These are phyloP conservation scores for Geotrichum macrosporum DNA, from an alignment of 1,139 yeast species.

Conservation along the genomic window DNA sequence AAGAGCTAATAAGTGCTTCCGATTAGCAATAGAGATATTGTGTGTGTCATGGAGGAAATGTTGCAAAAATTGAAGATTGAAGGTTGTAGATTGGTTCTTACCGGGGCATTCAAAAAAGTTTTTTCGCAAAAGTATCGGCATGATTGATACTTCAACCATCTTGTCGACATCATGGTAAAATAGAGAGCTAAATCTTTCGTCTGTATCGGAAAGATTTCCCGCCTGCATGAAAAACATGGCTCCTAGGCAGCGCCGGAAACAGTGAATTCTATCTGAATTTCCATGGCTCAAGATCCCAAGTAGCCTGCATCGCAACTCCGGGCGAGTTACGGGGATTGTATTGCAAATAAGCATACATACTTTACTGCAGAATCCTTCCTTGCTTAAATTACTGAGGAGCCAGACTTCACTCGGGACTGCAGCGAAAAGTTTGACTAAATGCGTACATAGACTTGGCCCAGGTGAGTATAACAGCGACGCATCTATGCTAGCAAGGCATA, in stretches of 20 bases:
- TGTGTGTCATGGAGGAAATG: constrained; percentile 3
- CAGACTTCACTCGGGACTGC: constrained; percentile 1
- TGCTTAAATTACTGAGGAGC: no score
- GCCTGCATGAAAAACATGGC: background rate
- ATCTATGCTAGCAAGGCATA: constrained; percentile 1
- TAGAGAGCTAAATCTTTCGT: no score
- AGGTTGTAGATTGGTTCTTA: background rate
- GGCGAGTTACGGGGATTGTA: background rate
- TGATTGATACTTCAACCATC: background rate
- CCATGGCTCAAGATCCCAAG: constrained; percentile 5
- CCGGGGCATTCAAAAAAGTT: background rate
- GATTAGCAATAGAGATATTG: background rate
- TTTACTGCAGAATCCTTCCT: background rate
- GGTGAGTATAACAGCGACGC: constrained; percentile 1
- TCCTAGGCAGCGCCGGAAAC: constrained; percentile 1
- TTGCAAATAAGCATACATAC: background rate
- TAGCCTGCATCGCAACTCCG: constrained; percentile 2
- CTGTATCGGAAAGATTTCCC: background rate
- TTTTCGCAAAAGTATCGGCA: constrained; percentile 1
- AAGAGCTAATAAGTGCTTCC: background rate
- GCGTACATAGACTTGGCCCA: background rate
- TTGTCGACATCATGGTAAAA: background rate
- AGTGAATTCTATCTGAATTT: background rate
- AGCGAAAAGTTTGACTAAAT: background rate
- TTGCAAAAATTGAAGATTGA: constrained; percentile 1